phyloP scores from a whole-genome alignment of 1,284 basidiomycete genomes.

The Heterobasidion parviporum region DNA sequence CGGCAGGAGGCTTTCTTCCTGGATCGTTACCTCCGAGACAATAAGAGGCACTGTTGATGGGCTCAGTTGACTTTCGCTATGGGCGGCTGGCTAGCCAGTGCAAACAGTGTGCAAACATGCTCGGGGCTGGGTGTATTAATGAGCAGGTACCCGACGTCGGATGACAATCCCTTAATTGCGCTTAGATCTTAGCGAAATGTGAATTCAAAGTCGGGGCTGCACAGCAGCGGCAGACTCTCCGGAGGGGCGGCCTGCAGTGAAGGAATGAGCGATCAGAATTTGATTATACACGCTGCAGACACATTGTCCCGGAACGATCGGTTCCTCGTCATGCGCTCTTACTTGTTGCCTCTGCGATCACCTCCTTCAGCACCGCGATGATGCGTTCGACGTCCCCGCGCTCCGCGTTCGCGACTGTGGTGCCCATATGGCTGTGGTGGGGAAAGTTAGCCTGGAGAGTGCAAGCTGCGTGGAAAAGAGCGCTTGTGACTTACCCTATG shows the following conservation, averaged over 20 bases:
- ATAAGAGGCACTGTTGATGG: no score
- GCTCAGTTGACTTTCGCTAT: no score
- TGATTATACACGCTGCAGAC: background rate
- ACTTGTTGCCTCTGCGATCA: slow-evolving; percentile 42
- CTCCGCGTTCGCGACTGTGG: slow-evolving; percentile 63
- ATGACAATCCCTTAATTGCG: no score
- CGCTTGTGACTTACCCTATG: slow-evolving; percentile 44
- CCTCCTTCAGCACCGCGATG: slow-evolving; percentile 57
- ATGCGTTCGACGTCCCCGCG: slow-evolving; percentile 77
- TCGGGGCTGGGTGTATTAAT: no score
- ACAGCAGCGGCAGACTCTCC: background rate
- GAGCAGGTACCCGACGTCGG: no score
- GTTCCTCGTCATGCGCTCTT: slow-evolving; percentile 18
- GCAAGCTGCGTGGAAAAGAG: background rate
- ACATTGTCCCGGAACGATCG: background rate
- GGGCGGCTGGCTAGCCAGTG: no score
- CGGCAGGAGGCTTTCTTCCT: no score
- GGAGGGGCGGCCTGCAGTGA: background rate
- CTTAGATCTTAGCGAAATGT: no score
- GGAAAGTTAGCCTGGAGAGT: background rate
- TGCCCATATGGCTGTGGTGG: slow-evolving; percentile 76
- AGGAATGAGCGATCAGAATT: background rate
- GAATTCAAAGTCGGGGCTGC: background rate
- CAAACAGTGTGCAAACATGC: no score
- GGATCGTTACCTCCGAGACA: no score